These are phyloP conservation scores for Thinopyrum obtusiflorum DNA, from an alignment of 202 grass and related monocot genomes.

Conservation along the genomic window DNA sequence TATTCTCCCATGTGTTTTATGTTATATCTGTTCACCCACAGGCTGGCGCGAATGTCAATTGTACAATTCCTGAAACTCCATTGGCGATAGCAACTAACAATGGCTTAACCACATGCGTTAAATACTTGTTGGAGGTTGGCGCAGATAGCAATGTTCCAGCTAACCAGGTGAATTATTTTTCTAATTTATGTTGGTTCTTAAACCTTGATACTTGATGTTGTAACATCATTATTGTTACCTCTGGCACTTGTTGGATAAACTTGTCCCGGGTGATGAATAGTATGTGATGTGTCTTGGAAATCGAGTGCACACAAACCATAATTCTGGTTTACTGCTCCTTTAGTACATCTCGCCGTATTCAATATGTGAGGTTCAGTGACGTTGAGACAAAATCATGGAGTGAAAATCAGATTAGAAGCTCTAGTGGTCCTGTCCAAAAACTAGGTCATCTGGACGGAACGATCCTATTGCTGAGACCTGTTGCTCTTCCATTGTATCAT, in stretches of 20 bases:
- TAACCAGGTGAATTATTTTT: neutral
- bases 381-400: too few relatives aligned
- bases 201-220: neutral
- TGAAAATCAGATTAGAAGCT: too few relatives aligned
- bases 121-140: slow-evolving; percentile 21
- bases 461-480: neutral
- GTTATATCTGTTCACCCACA: neutral
- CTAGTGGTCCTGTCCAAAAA: too few relatives aligned
- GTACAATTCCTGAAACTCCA: slow-evolving; percentile 33
- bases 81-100: slow-evolving; percentile 32
- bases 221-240: neutral
- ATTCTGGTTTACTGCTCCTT: neutral
- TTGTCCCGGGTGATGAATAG: neutral
- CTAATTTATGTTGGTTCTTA: slow-evolving; percentile 2
- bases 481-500: neutral
- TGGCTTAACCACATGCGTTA: slow-evolving; percentile 25
- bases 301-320: neutral
- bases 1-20: neutral
- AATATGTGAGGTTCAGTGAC: too few relatives aligned
- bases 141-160: slow-evolving; percentile 22
- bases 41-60: slow-evolving; percentile 45
- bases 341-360: neutral
- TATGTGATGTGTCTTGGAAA: neutral
- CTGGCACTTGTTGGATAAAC: neutral
- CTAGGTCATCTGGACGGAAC: neutral